Conservation (phyloP, 495 filamentous ascomycete genomes). For the Hypoxylon fuscum region DNA sequence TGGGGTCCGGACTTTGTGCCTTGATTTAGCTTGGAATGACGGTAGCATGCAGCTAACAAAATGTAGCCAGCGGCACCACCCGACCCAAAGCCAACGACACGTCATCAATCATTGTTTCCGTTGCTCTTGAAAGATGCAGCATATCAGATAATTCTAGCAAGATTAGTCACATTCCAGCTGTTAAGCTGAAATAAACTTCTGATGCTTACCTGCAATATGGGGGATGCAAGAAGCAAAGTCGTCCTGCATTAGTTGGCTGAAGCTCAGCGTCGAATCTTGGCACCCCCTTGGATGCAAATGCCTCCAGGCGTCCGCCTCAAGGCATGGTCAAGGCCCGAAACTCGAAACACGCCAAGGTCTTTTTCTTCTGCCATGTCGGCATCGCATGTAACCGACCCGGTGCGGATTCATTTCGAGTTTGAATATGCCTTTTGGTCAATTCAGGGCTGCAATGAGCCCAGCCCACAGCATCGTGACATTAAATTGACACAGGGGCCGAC, state of each 20-base stretch:
- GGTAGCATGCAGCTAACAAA: slow-evolving; percentile 24
- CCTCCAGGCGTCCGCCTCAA: too few species aligned
- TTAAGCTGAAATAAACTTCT: slow-evolving; percentile 7
- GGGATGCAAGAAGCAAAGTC: background rate
- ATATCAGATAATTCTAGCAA: slow-evolving; percentile 7
- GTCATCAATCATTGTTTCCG: slow-evolving; percentile 28
- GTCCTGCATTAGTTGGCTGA: background rate
- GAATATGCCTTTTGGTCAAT: too few species aligned
- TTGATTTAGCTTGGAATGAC: slow-evolving; percentile 39
- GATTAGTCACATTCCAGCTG: background rate
- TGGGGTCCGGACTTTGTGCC: slow-evolving; percentile 30
- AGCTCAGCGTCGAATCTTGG: slow-evolving; percentile 16
- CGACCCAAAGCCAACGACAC: slow-evolving; percentile 38
- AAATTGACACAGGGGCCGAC: too few species aligned
- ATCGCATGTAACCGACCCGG: slow-evolving; percentile 6
- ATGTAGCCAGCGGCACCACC: slow-evolving; percentile 17
- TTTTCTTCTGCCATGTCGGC: slow-evolving; percentile 13
- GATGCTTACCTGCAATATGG: slow-evolving; percentile 3
- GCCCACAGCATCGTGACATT: too few species aligned
- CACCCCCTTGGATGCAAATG: slow-evolving; percentile 4
- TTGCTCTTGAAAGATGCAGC: too few species aligned
- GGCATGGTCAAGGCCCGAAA: slow-evolving; percentile 11
- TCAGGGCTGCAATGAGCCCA: too few species aligned
- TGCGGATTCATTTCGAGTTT: too few species aligned
- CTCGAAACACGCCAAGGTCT: slow-evolving; percentile 27